Evolutionary conservation across 2,329 filamentous ascomycete species (phyloP), one percentile per base, ranked within the genome.

Genomic region (Sporothrix curviconia): DNA sequence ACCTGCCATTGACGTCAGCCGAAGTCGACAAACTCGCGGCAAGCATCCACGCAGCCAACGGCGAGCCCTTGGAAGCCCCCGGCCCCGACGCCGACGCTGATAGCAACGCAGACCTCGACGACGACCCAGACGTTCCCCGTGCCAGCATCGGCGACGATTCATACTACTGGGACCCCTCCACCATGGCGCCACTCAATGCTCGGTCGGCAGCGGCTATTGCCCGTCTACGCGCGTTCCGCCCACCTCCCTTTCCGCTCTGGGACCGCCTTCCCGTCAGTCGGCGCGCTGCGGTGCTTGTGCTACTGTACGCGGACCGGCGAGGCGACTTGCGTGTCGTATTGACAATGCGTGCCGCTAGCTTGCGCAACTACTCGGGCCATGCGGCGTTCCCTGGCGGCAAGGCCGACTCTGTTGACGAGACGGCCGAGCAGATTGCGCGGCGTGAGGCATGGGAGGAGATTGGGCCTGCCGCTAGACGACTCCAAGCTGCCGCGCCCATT

Each of bases 391-490:
- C 91, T 0, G 90, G 90, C 54, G 92, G 90, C 64, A 88, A 84
- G 73, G 85, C 79, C 46, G 83, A 86, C 64, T 74, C 70, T 2
- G 62, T 74, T 3, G 71, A 76, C 28, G 82, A 86, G 65, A 82
- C 80, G n/a, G 78, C 83, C 72, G 90, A 90, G 71, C 81, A 92
- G 67, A 95, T 92, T 53, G 91, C 92, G 8, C 84, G 92, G 22
- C 84, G 92, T 62, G 92, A 97, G 76, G 92, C 92, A 1, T 88
- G 82, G 70, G 92, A 97, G 70, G 92, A 97, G 70, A 96, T 97
- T 63, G 92, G n/a, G 92, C 1, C 83, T 97, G 3, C 89, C 92
- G 1, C 78, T 86, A 66, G 78, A 84, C 64, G 83, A 91, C 67
- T 66, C 69, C 58, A 81, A 82, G 59, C 79, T 96, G 30, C 89